Conservation (phyloP, 768 basidiomycete species). For the Cystoderma amianthinum region DNA sequence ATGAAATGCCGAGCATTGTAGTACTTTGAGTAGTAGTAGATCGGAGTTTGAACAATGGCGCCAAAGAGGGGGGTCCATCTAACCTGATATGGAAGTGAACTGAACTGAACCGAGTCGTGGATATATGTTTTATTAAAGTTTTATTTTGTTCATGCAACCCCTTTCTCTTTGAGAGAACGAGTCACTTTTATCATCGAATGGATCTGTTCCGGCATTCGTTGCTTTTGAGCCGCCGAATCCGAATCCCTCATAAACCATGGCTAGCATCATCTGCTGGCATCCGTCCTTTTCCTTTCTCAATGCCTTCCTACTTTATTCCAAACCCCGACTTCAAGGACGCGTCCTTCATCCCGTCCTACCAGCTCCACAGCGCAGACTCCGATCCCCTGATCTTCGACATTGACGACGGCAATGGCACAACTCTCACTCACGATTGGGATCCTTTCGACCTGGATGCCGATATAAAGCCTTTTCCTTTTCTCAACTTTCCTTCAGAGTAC, state of each 20-base stretch:
- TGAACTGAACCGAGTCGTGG: background rate
- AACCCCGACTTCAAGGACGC: background rate
- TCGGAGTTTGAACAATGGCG: constrained; percentile 9
- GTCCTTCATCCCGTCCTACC: background rate
- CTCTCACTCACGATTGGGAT: constrained; percentile 33
- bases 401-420: no score
- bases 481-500: constrained; percentile 21
- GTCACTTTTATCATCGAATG: constrained; percentile 8
- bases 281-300: constrained; percentile 10
- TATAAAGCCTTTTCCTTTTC: constrained; percentile 35
- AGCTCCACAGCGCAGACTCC: no score
- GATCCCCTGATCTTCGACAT: constrained; percentile 27
- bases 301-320: background rate
- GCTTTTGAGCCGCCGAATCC: constrained; percentile 6
- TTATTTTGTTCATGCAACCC: constrained; percentile 7
- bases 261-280: constrained; percentile 19
- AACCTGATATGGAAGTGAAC: background rate
- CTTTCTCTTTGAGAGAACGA: constrained; percentile 12
- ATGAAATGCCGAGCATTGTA: constrained; percentile 40
- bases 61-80: constrained; percentile 9
- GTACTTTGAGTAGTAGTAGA: constrained; percentile 19
- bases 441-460: constrained; percentile 30
- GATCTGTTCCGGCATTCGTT: constrained; percentile 9
- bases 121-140: background rate
- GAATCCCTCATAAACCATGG: constrained; percentile 33